Conservation (phyloP, 345 rosid genomes). For the Combretum micranthum region DNA sequence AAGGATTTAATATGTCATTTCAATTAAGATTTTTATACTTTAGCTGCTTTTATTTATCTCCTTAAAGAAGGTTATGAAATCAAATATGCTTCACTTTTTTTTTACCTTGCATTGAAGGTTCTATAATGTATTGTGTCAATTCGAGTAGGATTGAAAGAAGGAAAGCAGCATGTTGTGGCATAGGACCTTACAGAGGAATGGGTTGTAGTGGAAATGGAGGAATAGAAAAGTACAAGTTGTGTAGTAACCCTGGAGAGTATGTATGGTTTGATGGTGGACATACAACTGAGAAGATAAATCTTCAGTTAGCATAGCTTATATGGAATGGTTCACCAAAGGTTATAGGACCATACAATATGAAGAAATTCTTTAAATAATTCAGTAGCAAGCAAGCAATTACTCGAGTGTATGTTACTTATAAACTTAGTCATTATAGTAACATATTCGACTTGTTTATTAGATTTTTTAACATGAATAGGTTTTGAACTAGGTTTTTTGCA, state of each 20-base stretch:
- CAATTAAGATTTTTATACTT: background rate
- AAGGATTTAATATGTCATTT: background rate
- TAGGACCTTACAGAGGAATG: constrained; percentile 54
- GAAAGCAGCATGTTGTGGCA: constrained; percentile 71
- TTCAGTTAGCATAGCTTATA: constrained; percentile 46
- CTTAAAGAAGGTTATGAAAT: background rate
- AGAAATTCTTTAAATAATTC: constrained; percentile 27
- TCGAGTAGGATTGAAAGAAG: constrained; percentile 54
- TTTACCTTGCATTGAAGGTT: no score
- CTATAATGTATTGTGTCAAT: background rate
- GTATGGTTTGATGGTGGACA: constrained; percentile 73
- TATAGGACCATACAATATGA: constrained; percentile 40
- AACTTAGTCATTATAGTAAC: background rate
- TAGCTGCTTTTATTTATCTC: background rate
- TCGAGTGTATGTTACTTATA: background rate
- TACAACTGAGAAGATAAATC: constrained; percentile 47
- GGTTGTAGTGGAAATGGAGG: constrained; percentile 80
- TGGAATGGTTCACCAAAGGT: constrained; percentile 45
- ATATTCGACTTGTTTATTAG: background rate
- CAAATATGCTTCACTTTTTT: background rate
- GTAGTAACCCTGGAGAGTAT: constrained; percentile 46
- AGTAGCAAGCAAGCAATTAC: background rate
- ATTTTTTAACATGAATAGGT: background rate
- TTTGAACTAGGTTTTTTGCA: no score
- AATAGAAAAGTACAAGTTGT: constrained; percentile 44